Percentiles rank a stretch among this genome's conserved stretches.
Evolutionary conservation across 2,329 filamentous ascomycete genomes (phyloP).

Genomic region (Chrysosporium keratinophilum): DNA sequence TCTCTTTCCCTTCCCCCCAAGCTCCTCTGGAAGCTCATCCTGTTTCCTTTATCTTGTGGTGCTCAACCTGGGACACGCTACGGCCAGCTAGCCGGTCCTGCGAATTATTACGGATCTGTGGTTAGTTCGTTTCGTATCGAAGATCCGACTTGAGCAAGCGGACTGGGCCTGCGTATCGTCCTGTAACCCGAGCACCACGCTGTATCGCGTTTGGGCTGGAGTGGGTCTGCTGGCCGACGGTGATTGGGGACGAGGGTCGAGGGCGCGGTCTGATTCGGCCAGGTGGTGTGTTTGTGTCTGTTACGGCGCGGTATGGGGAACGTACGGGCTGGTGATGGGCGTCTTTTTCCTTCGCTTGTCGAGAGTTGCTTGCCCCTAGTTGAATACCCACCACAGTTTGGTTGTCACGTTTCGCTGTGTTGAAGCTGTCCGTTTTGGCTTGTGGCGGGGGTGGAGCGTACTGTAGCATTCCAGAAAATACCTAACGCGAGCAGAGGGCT

Average conservation of each 20-base stretch:
- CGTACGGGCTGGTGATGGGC: not conserved
- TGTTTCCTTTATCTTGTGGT: not conserved
- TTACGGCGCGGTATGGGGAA: not conserved
- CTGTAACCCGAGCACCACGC: not conserved
- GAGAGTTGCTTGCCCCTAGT: not conserved
- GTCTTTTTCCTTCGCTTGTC: not conserved
- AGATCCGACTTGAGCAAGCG: constrained; percentile 8
- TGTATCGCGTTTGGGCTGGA: not conserved
- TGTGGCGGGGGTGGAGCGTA: constrained; percentile 11
- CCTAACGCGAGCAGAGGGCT: not conserved
- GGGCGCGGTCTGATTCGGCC: not conserved
- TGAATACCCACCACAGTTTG: not conserved
- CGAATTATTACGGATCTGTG: constrained; percentile 4
- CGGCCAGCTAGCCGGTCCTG: constrained; percentile 7
- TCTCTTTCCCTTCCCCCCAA: not conserved
- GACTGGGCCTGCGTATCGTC: not conserved
- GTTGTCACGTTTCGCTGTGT: constrained; percentile 3
- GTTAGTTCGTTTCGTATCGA: constrained; percentile 10
- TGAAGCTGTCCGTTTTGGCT: constrained; percentile 4
- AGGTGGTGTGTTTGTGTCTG: constrained; percentile 3
- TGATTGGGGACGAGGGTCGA: not conserved
- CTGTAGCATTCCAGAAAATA: constrained; percentile 13
- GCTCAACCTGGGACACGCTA: constrained; percentile 12
- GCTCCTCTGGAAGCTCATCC: not conserved
- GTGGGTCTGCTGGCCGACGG: not conserved